Conservation (phyloP, 2,329 filamentous ascomycete genomes). For the Fusarium coicis region DNA sequence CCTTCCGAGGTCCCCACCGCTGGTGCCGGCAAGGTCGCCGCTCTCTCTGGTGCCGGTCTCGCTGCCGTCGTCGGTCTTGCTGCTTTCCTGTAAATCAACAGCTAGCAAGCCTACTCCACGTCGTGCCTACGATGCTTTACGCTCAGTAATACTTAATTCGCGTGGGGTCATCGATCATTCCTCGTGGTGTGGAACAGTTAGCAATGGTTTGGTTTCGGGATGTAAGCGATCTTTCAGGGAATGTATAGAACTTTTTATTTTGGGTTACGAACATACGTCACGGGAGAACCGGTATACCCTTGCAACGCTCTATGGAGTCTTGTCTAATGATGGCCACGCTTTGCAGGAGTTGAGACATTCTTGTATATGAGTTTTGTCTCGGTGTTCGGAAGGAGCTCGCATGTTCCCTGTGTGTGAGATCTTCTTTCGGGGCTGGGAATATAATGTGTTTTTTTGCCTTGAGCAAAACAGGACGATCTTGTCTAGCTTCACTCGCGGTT, state of each 20-base stretch:
- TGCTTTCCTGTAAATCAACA: conserved; percentile 67
- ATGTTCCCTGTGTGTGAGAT: conserved; percentile 42
- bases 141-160: conserved; percentile 54
- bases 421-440: conserved; percentile 46
- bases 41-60: conserved; percentile 67
- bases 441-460: conserved; percentile 47
- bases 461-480: conserved; percentile 43
- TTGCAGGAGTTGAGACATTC: conserved; percentile 45
- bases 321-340: conserved; percentile 47
- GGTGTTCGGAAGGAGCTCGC: conserved; percentile 43
- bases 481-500: conserved; percentile 41
- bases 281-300: conserved; percentile 46
- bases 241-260: conserved; percentile 50
- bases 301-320: conserved; percentile 47
- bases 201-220: conserved; percentile 45
- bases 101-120: conserved; percentile 50
- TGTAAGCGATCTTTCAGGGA: conserved; percentile 42
- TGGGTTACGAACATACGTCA: conserved; percentile 51
- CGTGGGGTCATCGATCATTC: conserved; percentile 51
- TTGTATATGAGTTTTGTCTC: conserved; percentile 45
- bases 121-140: conserved; percentile 55
- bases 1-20: conserved; percentile 59
- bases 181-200: conserved; percentile 48
- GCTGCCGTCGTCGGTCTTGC: conserved; percentile 70
- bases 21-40: conserved; percentile 66